Evolutionary conservation across 805 yeast genomes (phyloP).

Genomic region (Ascoidea rubescens): DNA sequence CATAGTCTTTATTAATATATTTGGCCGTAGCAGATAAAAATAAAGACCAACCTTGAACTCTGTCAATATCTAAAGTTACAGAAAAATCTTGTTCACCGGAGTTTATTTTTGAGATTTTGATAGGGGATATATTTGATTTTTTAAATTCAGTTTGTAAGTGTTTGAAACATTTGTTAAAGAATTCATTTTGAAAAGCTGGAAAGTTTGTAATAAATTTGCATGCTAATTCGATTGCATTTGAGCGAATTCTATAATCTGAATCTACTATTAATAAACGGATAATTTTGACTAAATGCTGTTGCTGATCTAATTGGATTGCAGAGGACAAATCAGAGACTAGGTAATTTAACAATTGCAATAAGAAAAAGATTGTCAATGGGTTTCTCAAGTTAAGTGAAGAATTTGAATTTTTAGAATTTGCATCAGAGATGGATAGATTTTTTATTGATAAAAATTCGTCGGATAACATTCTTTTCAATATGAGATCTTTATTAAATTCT

Average conservation of each 20-base stretch:
- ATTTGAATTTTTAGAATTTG: neutral
- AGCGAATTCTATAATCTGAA: neutral
- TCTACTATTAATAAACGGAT: neutral
- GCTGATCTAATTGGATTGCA: neutral
- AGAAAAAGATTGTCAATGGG: neutral
- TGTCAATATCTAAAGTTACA: conserved; percentile 6
- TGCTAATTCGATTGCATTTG: neutral
- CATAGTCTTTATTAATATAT: conserved; percentile 25
- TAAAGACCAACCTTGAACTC: conserved; percentile 25
- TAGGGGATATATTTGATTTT: conserved; percentile 7
- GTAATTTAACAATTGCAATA: no score
- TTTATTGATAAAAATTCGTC: conserved; percentile 1
- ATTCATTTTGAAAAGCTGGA: neutral
- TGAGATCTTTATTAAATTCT: neutral
- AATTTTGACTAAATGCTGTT: neutral
- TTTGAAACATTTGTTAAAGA: conserved; percentile 8
- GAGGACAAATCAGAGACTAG: neutral
- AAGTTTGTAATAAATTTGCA: no score
- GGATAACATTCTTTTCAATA: neutral
- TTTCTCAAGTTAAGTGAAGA: neutral
- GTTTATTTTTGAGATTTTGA: conserved; percentile 4
- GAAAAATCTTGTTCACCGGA: conserved; percentile 7
- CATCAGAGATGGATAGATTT: neutral
- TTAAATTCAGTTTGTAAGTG: conserved; percentile 9
- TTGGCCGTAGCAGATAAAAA: conserved; percentile 22